Conservation (phyloP, 208 protist genomes). For the Leishmania mexicana region DNA sequence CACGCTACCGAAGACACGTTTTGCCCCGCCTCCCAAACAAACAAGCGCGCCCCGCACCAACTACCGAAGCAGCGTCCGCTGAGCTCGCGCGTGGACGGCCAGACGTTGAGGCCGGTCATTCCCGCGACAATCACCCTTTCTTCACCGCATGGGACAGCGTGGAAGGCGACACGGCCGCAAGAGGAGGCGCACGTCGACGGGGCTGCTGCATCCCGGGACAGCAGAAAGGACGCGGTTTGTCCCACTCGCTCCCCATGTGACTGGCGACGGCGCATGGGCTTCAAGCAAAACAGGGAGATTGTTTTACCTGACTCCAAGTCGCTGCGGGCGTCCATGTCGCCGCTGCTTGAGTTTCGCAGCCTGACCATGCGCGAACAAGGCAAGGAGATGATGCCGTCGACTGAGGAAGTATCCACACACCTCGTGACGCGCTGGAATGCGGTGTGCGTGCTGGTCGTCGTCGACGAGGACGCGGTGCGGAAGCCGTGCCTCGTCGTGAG, state of each 20-base stretch:
- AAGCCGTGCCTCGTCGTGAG: constrained; percentile 29
- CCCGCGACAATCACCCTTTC: background rate
- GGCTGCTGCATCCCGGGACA: background rate
- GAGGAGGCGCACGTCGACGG: background rate
- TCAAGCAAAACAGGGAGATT: constrained; percentile 28
- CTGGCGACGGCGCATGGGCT: constrained; percentile 16
- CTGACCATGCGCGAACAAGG: constrained; percentile 33
- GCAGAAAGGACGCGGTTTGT: background rate
- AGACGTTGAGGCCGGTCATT: background rate
- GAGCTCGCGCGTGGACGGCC: background rate
- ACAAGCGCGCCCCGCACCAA: background rate
- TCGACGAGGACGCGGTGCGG: constrained; percentile 34
- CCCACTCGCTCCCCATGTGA: background rate
- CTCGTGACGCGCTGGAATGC: constrained; percentile 20
- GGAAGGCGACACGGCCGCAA: background rate
- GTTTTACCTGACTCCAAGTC: constrained; percentile 23
- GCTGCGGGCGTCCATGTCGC: constrained; percentile 10
- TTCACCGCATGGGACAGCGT: background rate
- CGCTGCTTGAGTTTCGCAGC: constrained; percentile 30
- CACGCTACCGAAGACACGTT: background rate
- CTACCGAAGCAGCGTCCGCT: background rate
- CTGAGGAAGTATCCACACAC: constrained; percentile 13
- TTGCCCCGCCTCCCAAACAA: background rate
- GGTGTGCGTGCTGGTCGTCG: constrained; percentile 22
- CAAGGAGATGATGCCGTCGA: constrained; percentile 24